Percentiles rank a stretch among this genome's conserved stretches.
These are phyloP conservation scores for Ceratobasidium theobromae DNA, from an alignment of 1,284 basidiomycete genomes.

Conservation along the genomic window DNA sequence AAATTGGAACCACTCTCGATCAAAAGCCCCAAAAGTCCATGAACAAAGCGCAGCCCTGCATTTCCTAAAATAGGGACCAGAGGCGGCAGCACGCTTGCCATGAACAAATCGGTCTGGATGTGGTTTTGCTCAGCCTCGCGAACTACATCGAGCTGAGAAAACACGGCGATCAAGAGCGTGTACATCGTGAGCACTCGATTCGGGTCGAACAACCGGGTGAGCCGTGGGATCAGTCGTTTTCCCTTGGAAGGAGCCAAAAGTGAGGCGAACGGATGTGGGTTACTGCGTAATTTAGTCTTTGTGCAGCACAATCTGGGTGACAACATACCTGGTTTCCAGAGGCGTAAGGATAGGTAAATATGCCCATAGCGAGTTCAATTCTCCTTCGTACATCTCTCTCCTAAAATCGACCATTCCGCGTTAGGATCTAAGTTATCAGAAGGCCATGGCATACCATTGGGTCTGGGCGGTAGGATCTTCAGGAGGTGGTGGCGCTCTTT, in stretches of 20 bases:
- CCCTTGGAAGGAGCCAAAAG: slow-evolving; percentile 89
- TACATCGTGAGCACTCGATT: slow-evolving; percentile 84
- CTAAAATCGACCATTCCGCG: slow-evolving; percentile 44
- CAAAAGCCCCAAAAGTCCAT: slow-evolving; percentile 83
- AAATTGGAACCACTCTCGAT: slow-evolving; percentile 64
- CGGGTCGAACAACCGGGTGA: slow-evolving; percentile 81
- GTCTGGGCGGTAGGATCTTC: slow-evolving; percentile 61
- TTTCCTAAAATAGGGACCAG: slow-evolving; percentile 80
- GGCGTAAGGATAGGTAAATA: slow-evolving; percentile 85
- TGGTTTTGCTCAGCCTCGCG: slow-evolving; percentile 78
- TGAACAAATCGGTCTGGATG: slow-evolving; percentile 85
- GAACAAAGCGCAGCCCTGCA: slow-evolving; percentile 78
- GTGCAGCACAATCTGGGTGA: neutral
- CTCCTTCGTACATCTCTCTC: slow-evolving; percentile 60
- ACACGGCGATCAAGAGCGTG: slow-evolving; percentile 91
- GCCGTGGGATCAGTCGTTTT: slow-evolving; percentile 87
- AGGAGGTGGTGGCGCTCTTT: slow-evolving; percentile 71
- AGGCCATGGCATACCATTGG: slow-evolving; percentile 13
- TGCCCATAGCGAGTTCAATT: slow-evolving; percentile 77
- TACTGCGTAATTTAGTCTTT: slow-evolving; percentile 49
- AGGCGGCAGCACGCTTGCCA: slow-evolving; percentile 82
- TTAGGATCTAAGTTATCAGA: slow-evolving; percentile 27
- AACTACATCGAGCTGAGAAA: slow-evolving; percentile 90
- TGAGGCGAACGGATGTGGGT: slow-evolving; percentile 96
- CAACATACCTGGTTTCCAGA: slow-evolving; percentile 77